These are phyloP conservation scores for Crithidia acanthocephali DNA, from an alignment of 208 protist genomes.

Conservation along the genomic window DNA sequence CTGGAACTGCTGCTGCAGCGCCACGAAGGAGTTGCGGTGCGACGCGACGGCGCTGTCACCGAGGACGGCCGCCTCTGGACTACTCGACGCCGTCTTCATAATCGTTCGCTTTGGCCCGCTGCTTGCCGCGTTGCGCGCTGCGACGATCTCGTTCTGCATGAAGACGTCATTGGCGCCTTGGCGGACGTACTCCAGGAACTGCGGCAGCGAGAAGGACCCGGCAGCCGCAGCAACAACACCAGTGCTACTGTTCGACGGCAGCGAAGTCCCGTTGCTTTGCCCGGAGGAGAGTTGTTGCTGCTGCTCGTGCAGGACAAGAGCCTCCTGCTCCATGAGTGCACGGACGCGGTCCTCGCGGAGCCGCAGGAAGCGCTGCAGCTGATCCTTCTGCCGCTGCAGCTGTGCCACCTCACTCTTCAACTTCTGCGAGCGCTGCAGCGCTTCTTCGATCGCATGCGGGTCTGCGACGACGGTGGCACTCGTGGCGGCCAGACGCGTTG, in stretches of 20 bases:
- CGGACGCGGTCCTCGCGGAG: constrained; percentile 64
- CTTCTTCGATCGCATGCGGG: constrained; percentile 60
- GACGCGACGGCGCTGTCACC: constrained; percentile 25
- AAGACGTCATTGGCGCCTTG: constrained; percentile 39
- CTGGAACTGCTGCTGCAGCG: constrained; percentile 33
- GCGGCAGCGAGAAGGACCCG: constrained; percentile 22
- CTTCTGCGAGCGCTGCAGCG: constrained; percentile 61
- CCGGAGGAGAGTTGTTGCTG: constrained; percentile 9
- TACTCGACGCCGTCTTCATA: neutral
- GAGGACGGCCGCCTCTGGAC: neutral
- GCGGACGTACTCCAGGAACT: constrained; percentile 35
- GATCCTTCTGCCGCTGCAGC: constrained; percentile 76
- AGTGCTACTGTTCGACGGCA: neutral
- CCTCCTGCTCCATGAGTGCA: constrained; percentile 57
- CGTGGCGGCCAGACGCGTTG: constrained; percentile 52
- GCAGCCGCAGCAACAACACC: neutral
- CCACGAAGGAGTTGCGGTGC: constrained; percentile 34
- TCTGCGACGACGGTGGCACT: constrained; percentile 71
- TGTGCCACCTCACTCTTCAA: constrained; percentile 76
- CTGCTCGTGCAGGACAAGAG: constrained; percentile 24
- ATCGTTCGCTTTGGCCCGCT: neutral
- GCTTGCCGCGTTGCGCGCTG: constrained; percentile 11
- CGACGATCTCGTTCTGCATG: constrained; percentile 23
- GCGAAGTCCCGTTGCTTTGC: neutral
- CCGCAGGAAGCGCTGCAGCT: constrained; percentile 67